These are phyloP conservation scores for Byssothecium circinans DNA, from an alignment of 2,329 filamentous ascomycete genomes.

Conservation along the genomic window DNA sequence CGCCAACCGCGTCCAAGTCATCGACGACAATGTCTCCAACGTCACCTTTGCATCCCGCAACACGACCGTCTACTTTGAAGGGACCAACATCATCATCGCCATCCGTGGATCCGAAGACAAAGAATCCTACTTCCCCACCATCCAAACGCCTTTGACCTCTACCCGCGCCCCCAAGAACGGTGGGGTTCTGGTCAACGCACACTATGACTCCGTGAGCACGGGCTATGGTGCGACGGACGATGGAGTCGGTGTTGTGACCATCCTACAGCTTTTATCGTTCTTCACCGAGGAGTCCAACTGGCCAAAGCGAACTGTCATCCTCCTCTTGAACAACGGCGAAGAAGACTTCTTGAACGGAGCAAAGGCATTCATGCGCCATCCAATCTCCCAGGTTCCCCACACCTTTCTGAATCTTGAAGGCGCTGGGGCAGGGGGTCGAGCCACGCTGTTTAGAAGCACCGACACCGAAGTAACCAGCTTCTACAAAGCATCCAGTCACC, in stretches of 20 bases:
- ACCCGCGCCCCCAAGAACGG: conserved; percentile 57
- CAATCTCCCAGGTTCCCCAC: conserved; percentile 76
- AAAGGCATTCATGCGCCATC: conserved; percentile 79
- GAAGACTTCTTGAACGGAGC: conserved; percentile 92
- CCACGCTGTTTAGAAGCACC: conserved; percentile 83
- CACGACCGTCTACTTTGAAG: conserved; percentile 78
- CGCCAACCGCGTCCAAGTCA: conserved; percentile 60
- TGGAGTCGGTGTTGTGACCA: conserved; percentile 83
- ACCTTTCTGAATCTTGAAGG: conserved; percentile 95
- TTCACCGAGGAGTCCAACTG: conserved; percentile 71
- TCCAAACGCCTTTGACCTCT: conserved; percentile 43
- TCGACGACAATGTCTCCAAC: conserved; percentile 79
- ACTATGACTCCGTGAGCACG: conserved; percentile 91
- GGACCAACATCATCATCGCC: conserved; percentile 89
- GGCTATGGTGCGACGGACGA: conserved; percentile 94
- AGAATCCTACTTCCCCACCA: conserved; percentile 70
- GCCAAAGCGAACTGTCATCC: conserved; percentile 77
- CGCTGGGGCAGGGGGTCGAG: conserved; percentile 86
- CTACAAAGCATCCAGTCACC: conserved; percentile 71
- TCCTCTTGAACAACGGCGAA: conserved; percentile 92
- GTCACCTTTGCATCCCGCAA: conserved; percentile 65
- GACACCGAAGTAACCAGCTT: conserved; percentile 82
- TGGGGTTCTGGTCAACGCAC: conserved; percentile 89
- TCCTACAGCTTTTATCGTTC: conserved; percentile 83
- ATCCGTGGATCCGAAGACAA: conserved; percentile 76